Conservation (phyloP, 2,329 filamentous ascomycete species). For the Stemphylium vesicarium region DNA sequence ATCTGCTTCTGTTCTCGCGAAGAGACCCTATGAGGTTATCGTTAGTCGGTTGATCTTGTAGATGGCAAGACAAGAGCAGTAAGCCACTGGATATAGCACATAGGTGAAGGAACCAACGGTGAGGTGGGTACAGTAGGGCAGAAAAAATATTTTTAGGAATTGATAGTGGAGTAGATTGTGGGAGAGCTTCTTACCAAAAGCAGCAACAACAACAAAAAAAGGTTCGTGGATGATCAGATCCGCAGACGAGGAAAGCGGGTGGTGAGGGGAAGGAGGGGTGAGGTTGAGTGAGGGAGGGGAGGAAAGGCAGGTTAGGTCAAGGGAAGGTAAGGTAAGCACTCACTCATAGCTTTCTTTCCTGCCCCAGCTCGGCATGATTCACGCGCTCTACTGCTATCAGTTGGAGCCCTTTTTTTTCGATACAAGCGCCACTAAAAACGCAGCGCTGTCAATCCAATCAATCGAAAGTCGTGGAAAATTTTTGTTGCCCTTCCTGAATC, state of each 20-base stretch:
- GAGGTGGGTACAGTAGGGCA: not conserved
- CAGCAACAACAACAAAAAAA: conserved; percentile 1
- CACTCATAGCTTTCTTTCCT: conserved; percentile 50
- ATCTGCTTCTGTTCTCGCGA: conserved; percentile 49
- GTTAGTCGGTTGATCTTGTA: conserved; percentile 15
- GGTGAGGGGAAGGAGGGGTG: conserved; percentile 14
- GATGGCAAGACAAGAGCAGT: conserved; percentile 6
- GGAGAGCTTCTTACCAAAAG: conserved; percentile 17
- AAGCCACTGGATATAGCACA: conserved; percentile 4
- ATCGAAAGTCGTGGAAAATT: conserved; percentile 7
- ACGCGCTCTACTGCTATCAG: conserved; percentile 28
- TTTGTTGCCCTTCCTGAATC: conserved; percentile 19
- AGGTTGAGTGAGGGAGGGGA: conserved; percentile 11
- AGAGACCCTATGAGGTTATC: conserved; percentile 31
- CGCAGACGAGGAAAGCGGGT: conserved; percentile 4
- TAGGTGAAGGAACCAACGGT: conserved; percentile 1
- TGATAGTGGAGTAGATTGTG: not conserved
- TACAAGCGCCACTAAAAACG: conserved; percentile 12
- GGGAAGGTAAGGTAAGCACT: conserved; percentile 26
- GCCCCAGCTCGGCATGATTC: conserved; percentile 50
- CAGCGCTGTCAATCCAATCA: conserved; percentile 15
- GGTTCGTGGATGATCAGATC: not conserved
- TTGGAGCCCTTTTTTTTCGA: not conserved
- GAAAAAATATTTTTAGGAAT: conserved; percentile 1
- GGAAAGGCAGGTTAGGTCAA: conserved; percentile 15